Conservation (phyloP, 2,329 filamentous ascomycete genomes). For the Cytospora chrysosperma region DNA sequence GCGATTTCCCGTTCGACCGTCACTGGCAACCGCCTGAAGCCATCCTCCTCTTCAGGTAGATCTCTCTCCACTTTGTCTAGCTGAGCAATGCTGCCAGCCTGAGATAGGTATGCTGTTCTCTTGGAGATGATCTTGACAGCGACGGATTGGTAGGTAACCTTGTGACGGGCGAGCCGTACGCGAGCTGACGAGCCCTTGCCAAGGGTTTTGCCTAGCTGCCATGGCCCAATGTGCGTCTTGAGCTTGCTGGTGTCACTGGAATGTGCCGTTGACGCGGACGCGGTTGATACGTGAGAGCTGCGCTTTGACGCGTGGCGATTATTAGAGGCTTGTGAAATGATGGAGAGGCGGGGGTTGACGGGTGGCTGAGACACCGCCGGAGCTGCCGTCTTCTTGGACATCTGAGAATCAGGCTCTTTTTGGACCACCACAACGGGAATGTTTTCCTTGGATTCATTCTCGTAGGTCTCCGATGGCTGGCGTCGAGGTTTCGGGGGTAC, state of each 20-base stretch:
- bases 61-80: constrained; percentile 71
- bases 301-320: constrained; percentile 35
- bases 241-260: constrained; percentile 30
- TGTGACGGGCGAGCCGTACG: constrained; percentile 82
- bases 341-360: constrained; percentile 34
- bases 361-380: constrained; percentile 14
- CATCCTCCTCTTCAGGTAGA: constrained; percentile 53
- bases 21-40: constrained; percentile 73
- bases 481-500: constrained; percentile 1
- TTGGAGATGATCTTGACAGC: constrained; percentile 97
- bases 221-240: constrained; percentile 85
- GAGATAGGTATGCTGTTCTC: constrained; percentile 72
- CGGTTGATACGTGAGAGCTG: constrained; percentile 39
- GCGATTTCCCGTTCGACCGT: constrained; percentile 93
- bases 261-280: constrained; percentile 36
- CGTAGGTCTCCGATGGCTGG: constrained; percentile 7
- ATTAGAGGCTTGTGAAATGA: constrained; percentile 34
- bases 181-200: constrained; percentile 88
- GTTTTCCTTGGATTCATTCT: constrained; percentile 23
- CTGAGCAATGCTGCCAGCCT: constrained; percentile 81
- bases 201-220: constrained; percentile 86
- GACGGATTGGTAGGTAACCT: constrained; percentile 72
- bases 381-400: neutral
- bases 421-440: constrained; percentile 7
- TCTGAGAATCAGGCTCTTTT: constrained; percentile 1